A percentile compares a stretch with the other conserved stretches of the same genome.
These are phyloP conservation scores for Solanum phureja DNA, from an alignment of 257 asterid genomes.

Conservation along the genomic window DNA sequence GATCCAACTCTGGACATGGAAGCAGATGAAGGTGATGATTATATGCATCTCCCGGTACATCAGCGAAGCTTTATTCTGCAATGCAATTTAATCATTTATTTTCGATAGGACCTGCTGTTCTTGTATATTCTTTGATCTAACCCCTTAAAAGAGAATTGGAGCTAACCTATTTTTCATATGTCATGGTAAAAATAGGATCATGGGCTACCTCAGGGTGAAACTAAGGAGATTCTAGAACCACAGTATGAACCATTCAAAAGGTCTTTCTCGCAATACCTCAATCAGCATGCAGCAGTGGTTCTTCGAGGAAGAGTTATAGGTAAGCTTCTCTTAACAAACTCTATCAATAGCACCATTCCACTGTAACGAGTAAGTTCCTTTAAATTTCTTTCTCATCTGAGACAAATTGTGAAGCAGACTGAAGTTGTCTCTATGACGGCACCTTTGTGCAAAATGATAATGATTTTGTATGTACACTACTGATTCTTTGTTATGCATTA, in stretches of 20 bases:
- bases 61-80: not conserved
- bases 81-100: not conserved
- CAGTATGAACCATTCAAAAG: slow-evolving; percentile 78
- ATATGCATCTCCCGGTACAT: slow-evolving; percentile 78
- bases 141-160: not conserved
- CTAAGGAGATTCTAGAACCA: slow-evolving; percentile 57
- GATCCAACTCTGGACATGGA: slow-evolving; percentile 95
- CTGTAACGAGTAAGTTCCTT: not conserved
- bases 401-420: not conserved
- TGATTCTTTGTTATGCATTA: not conserved
- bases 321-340: slow-evolving; percentile 9
- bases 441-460: not conserved
- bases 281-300: slow-evolving; percentile 96
- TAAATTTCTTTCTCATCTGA: not conserved
- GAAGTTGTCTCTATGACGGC: not conserved
- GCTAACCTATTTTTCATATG: not conserved
- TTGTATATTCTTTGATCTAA: not conserved
- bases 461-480: not conserved
- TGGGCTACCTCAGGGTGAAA: slow-evolving; percentile 57
- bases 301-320: slow-evolving; percentile 96
- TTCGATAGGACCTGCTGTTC: not conserved
- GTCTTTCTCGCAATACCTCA: slow-evolving; percentile 78
- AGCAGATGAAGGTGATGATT: slow-evolving; percentile 95
- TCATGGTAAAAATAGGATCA: slow-evolving; percentile 54
- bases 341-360: not conserved